phyloP scores from a whole-genome alignment of 768 basidiomycete genomes.

The Fomitopsis pulvina region DNA sequence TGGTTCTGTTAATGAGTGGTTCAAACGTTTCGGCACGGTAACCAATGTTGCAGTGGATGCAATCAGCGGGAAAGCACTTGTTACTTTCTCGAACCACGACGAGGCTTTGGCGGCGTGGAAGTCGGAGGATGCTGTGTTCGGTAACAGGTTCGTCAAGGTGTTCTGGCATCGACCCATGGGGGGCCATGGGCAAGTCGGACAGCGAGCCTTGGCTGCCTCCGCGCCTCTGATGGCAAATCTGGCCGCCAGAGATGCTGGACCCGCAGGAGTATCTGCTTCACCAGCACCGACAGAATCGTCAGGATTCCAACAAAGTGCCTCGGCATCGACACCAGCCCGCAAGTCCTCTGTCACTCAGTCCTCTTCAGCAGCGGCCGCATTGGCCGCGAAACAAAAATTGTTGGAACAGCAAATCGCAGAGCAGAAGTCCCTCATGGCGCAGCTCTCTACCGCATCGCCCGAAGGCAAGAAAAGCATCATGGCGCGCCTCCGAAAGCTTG shows the following conservation, averaged over 20 bases:
- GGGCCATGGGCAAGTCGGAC: constrained; percentile 77
- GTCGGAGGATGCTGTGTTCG: constrained; percentile 90
- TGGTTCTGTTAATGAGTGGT: constrained; percentile 78
- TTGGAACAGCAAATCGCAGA: constrained; percentile 81
- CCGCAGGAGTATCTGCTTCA: constrained; percentile 11
- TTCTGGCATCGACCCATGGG: constrained; percentile 95
- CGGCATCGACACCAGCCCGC: constrained; percentile 23
- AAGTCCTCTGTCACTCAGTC: constrained; percentile 30
- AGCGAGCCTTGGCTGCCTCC: constrained; percentile 74
- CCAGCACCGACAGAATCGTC: constrained; percentile 18
- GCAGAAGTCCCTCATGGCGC: constrained; percentile 80
- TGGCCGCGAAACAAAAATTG: constrained; percentile 70
- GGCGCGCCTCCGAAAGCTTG: constrained; percentile 65
- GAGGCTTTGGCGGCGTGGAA: constrained; percentile 90
- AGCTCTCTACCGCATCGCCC: constrained; percentile 51
- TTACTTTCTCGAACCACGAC: constrained; percentile 78
- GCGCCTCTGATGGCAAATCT: constrained; percentile 71
- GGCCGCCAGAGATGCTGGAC: constrained; percentile 26
- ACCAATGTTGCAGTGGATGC: constrained; percentile 87
- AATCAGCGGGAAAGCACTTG: constrained; percentile 69
- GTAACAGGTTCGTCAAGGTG: constrained; percentile 90
- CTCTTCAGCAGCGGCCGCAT: constrained; percentile 36
- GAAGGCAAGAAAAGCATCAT: constrained; percentile 80
- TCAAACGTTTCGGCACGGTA: constrained; percentile 87
- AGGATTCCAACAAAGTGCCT: constrained; percentile 17